Evolutionary conservation across 345 rosid genomes (phyloP).

Genomic region (Bruguiera gymnorhiza): DNA sequence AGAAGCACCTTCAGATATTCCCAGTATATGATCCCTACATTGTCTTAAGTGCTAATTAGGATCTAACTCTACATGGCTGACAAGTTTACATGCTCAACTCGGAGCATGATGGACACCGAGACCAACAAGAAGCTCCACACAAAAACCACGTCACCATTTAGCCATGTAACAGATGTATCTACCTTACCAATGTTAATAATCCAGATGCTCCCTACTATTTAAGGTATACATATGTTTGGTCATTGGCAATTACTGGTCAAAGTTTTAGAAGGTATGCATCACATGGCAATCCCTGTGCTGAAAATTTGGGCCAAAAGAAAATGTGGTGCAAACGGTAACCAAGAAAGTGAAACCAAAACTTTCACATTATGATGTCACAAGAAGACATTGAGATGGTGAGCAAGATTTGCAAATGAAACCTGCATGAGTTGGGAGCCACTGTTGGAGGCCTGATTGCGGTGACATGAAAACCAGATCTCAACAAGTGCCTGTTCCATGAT

Average conservation of each 20-base stretch:
- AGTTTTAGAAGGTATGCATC: not conserved
- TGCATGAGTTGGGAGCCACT: slow-evolving; percentile 94
- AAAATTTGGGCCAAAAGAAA: not conserved
- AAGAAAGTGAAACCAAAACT: not conserved
- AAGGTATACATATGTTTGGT: not conserved
- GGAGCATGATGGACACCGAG: too few species aligned
- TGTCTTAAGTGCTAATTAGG: too few species aligned
- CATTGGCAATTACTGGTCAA: not conserved
- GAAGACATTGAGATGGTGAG: not conserved
- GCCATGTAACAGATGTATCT: too few species aligned
- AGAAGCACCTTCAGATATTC: too few species aligned
- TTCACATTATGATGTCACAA: not conserved
- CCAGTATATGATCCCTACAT: too few species aligned
- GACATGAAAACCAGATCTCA: slow-evolving; percentile 84
- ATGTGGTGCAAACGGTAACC: not conserved
- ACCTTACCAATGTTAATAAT: too few species aligned
- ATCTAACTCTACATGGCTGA: too few species aligned
- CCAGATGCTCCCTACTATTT: not conserved
- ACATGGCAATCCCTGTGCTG: not conserved
- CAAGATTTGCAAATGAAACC: slow-evolving; percentile 39
- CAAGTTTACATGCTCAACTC: too few species aligned
- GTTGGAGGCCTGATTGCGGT: slow-evolving; percentile 97
- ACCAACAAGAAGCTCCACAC: too few species aligned
- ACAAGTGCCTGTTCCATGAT: slow-evolving; percentile 49
- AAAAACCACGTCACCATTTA: too few species aligned